phyloP scores from a whole-genome alignment of 2,329 filamentous ascomycete genomes.

The Aspergillus sp. region DNA sequence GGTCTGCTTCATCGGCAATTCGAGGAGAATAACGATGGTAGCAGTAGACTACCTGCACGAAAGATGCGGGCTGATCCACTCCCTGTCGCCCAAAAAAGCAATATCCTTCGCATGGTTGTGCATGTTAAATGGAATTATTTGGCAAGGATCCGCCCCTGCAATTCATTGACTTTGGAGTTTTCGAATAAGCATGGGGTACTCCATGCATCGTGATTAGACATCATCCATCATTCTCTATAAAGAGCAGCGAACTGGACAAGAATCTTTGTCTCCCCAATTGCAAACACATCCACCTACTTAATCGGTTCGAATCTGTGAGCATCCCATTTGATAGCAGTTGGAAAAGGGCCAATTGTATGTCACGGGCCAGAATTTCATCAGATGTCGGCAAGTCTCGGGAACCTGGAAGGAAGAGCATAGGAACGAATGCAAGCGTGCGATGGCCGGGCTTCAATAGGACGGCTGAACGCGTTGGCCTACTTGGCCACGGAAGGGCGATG shows the following conservation, averaged over 20 bases:
- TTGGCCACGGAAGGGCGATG: conserved; percentile 4
- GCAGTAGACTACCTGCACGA: conserved; percentile 22
- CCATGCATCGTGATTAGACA: conserved; percentile 2
- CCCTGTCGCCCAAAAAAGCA: conserved; percentile 11
- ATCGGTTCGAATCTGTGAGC: background rate
- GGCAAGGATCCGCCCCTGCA: conserved; percentile 15
- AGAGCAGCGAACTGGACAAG: background rate
- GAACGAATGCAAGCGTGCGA: background rate
- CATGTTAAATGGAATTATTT: conserved; percentile 18
- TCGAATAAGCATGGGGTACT: conserved; percentile 4
- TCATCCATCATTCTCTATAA: background rate
- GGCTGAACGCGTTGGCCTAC: conserved; percentile 5
- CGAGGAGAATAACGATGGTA: conserved; percentile 7
- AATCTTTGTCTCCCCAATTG: background rate
- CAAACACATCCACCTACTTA: background rate
- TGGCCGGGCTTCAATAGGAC: background rate
- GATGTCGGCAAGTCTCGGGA: background rate
- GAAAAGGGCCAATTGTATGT: background rate
- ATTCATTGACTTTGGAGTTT: conserved; percentile 3
- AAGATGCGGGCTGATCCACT: conserved; percentile 21
- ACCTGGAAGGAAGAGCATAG: background rate
- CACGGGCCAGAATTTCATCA: background rate
- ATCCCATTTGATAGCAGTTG: background rate
- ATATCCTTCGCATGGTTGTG: conserved; percentile 14
- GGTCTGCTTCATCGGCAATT: conserved; percentile 8